Evolutionary conservation across 768 basidiomycete species (phyloP).

Genomic region (Harrya chromipes): DNA sequence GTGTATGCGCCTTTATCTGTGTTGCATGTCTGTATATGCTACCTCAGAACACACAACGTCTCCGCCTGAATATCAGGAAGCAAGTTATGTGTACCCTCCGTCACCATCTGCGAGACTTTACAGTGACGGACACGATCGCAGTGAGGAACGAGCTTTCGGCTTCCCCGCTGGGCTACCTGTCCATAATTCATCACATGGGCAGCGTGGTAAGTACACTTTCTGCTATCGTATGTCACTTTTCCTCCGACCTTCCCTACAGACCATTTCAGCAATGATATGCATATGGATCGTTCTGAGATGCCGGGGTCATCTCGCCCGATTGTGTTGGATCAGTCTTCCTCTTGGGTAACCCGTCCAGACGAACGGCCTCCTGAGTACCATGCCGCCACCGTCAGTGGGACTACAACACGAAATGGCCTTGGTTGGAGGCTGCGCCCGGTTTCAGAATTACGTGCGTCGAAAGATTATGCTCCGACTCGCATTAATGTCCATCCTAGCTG

Average conservation of each 20-base stretch:
- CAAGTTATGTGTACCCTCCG: constrained; percentile 3
- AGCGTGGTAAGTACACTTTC: constrained; percentile 4
- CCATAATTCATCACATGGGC: not conserved
- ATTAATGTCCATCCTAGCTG: constrained; percentile 49
- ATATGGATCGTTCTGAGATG: not conserved
- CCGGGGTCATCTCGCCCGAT: not conserved
- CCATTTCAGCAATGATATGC: not conserved
- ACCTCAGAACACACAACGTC: constrained; percentile 36
- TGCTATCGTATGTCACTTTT: not conserved
- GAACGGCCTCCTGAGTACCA: not conserved
- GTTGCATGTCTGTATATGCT: constrained; percentile 15
- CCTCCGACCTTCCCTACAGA: constrained; percentile 6
- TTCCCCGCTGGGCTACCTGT: not conserved
- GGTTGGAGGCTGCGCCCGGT: constrained; percentile 62
- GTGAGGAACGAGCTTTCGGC: not conserved
- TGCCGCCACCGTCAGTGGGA: not conserved
- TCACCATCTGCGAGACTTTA: constrained; percentile 1
- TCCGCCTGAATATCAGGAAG: constrained; percentile 28
- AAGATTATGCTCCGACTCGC: not conserved
- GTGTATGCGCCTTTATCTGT: constrained; percentile 23
- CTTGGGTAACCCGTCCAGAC: not conserved
- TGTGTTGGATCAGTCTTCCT: not conserved
- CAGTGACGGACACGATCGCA: not conserved
- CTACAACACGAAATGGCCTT: constrained; percentile 36
- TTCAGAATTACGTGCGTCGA: constrained; percentile 61